Conservation (phyloP, 1,139 yeast species). For the Hyphopichia khmerensis region DNA sequence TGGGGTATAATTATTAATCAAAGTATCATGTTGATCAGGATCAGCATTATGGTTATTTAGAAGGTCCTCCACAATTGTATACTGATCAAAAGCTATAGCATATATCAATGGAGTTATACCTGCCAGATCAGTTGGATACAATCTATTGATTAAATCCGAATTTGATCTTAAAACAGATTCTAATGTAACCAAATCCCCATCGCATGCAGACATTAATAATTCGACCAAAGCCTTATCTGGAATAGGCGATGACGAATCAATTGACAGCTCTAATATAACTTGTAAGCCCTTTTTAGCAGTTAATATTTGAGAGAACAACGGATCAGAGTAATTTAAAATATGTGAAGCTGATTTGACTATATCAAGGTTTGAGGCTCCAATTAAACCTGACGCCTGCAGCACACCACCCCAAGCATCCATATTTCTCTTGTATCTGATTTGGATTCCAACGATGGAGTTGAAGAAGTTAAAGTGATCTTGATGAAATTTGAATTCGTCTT, state of each 20-base stretch:
- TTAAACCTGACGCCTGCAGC: background rate
- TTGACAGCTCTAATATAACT: slow-evolving; percentile 15
- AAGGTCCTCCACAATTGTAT: slow-evolving; percentile 44
- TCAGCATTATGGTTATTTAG: slow-evolving; percentile 32
- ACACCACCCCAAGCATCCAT: slow-evolving; percentile 4
- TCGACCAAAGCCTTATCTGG: slow-evolving; percentile 18
- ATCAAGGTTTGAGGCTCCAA: background rate
- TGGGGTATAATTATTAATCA: slow-evolving; percentile 37
- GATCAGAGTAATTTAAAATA: slow-evolving; percentile 29
- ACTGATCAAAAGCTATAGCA: slow-evolving; percentile 51
- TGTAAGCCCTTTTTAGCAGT: slow-evolving; percentile 49
- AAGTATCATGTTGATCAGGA: slow-evolving; percentile 37
- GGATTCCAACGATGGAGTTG: too few species aligned
- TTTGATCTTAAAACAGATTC: slow-evolving; percentile 34
- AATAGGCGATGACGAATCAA: slow-evolving; percentile 1
- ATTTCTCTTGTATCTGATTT: too few species aligned
- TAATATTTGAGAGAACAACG: slow-evolving; percentile 40
- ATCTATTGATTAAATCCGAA: slow-evolving; percentile 28
- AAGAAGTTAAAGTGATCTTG: too few species aligned
- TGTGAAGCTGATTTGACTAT: background rate
- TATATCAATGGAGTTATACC: slow-evolving; percentile 54
- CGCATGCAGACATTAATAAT: slow-evolving; percentile 48
- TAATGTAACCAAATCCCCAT: slow-evolving; percentile 49
- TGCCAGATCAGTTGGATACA: slow-evolving; percentile 32
- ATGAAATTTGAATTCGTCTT: too few species aligned